Evolutionary conservation across 2,329 filamentous ascomycete genomes (phyloP).

Genomic region (Verticillium albo-atrum): DNA sequence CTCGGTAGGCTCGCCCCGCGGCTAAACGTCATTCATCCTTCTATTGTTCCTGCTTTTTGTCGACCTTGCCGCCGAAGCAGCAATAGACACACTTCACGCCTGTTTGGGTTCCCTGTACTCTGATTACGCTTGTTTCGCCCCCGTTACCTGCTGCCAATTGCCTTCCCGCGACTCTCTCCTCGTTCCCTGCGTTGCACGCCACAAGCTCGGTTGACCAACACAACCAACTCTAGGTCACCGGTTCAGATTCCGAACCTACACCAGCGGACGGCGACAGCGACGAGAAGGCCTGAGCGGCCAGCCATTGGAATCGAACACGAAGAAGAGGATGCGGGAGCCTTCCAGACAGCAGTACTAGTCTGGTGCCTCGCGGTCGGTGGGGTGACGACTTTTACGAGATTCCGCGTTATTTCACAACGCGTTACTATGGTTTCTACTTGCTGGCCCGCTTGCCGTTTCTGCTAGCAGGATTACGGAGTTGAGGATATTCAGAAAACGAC

Average conservation of each 20-base stretch:
- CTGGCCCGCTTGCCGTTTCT: neutral
- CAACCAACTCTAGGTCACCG: neutral
- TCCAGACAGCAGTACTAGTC: neutral
- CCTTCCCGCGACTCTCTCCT: neutral
- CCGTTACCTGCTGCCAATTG: neutral
- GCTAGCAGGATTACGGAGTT: neutral
- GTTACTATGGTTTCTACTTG: neutral
- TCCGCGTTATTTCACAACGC: neutral
- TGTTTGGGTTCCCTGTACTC: neutral
- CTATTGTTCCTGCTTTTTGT: neutral
- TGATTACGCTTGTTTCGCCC: neutral
- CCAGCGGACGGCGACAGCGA: neutral
- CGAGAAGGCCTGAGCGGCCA: neutral
- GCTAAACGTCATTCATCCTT: slow-evolving; percentile 37
- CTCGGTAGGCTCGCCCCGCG: slow-evolving; percentile 51
- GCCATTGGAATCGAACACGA: neutral
- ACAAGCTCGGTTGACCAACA: neutral
- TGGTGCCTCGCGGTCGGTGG: neutral
- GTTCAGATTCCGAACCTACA: neutral
- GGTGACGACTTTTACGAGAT: neutral
- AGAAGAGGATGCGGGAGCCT: neutral
- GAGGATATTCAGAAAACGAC: neutral
- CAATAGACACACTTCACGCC: neutral
- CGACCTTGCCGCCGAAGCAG: neutral
- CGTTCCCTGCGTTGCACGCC: neutral